phyloP scores from a whole-genome alignment of 352 stramenopile genomes.

The Blastocystis sp. region DNA sequence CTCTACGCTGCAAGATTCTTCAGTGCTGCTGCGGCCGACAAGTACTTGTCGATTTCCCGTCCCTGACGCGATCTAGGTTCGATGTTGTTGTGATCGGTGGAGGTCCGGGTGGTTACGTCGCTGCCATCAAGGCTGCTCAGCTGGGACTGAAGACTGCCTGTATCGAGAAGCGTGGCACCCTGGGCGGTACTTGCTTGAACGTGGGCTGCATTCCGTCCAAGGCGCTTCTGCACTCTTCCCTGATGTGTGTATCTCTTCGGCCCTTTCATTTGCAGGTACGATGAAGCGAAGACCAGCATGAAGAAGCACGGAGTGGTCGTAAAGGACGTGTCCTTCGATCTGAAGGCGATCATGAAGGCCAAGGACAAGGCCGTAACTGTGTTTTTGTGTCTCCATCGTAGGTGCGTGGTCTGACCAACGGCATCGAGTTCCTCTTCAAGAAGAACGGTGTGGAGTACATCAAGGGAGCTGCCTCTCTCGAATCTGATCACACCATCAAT shows the following conservation, averaged over 20 bases:
- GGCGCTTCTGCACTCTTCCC: slow-evolving; percentile 89
- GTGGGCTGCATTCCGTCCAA: slow-evolving; percentile 98
- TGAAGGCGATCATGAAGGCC: slow-evolving; percentile 90
- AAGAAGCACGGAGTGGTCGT: slow-evolving; percentile 88
- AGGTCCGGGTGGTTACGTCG: slow-evolving; percentile 94
- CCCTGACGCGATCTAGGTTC: slow-evolving; percentile 56
- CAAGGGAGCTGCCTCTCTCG: slow-evolving; percentile 90
- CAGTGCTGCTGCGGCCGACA: slow-evolving; percentile 59
- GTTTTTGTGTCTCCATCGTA: neutral
- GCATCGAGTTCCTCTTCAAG: slow-evolving; percentile 96
- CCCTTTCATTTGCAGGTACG: slow-evolving; percentile 8
- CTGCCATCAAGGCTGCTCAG: slow-evolving; percentile 95
- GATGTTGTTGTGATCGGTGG: slow-evolving; percentile 86
- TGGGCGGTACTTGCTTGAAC: slow-evolving; percentile 96
- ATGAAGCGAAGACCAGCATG: slow-evolving; percentile 90
- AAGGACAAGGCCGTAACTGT: slow-evolving; percentile 89
- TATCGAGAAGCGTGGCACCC: slow-evolving; percentile 89
- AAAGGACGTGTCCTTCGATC: slow-evolving; percentile 85
- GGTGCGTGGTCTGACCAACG: slow-evolving; percentile 82
- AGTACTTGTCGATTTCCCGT: slow-evolving; percentile 14
- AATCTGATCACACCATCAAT: slow-evolving; percentile 84
- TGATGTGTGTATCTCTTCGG: slow-evolving; percentile 84
- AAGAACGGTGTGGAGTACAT: slow-evolving; percentile 98
- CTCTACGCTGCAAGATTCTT: slow-evolving; percentile 48
- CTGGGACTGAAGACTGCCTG: slow-evolving; percentile 95